Percentiles rank a stretch among this genome's conserved stretches.
Evolutionary conservation across 805 yeast species (phyloP).

Genomic region (Wickerhamomyces bovis): DNA sequence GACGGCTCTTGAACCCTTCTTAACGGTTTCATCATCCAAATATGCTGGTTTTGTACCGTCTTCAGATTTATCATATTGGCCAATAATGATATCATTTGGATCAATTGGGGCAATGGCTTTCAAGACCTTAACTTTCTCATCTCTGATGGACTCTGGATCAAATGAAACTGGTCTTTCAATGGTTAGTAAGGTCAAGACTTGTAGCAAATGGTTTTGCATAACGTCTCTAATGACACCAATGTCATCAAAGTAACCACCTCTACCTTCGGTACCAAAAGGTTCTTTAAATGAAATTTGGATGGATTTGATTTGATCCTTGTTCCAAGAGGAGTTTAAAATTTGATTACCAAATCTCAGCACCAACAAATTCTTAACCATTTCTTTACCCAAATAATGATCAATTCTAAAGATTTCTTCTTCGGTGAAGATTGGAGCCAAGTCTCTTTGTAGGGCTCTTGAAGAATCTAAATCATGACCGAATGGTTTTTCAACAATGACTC

Average conservation of each 20-base stretch:
- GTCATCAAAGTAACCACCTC: conserved; percentile 95
- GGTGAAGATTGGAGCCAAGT: conserved; percentile 76
- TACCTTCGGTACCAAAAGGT: conserved; percentile 98
- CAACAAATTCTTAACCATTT: conserved; percentile 90
- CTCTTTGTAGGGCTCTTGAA: conserved; percentile 68
- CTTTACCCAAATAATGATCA: conserved; percentile 97
- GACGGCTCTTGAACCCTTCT: conserved; percentile 74
- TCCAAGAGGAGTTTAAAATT: conserved; percentile 86
- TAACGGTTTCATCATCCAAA: conserved; percentile 87
- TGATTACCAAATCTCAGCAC: conserved; percentile 89
- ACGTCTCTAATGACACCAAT: conserved; percentile 97
- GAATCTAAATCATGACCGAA: conserved; percentile 88
- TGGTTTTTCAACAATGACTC: conserved; percentile 93
- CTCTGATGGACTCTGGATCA: conserved; percentile 89
- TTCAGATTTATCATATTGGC: conserved; percentile 79
- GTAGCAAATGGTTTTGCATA: conserved; percentile 95
- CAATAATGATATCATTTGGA: conserved; percentile 62
- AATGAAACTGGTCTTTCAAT: conserved; percentile 95
- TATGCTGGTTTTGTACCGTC: conserved; percentile 91
- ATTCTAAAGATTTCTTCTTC: conserved; percentile 94
- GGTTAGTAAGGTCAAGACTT: conserved; percentile 83
- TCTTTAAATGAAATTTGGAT: conserved; percentile 93
- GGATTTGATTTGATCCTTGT: conserved; percentile 65
- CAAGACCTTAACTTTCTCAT: conserved; percentile 90
- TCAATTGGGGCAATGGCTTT: conserved; percentile 72